Base-by-base conservation (phyloP, 2,329 filamentous ascomycete species). In the Colletotrichum sp. region DNA sequence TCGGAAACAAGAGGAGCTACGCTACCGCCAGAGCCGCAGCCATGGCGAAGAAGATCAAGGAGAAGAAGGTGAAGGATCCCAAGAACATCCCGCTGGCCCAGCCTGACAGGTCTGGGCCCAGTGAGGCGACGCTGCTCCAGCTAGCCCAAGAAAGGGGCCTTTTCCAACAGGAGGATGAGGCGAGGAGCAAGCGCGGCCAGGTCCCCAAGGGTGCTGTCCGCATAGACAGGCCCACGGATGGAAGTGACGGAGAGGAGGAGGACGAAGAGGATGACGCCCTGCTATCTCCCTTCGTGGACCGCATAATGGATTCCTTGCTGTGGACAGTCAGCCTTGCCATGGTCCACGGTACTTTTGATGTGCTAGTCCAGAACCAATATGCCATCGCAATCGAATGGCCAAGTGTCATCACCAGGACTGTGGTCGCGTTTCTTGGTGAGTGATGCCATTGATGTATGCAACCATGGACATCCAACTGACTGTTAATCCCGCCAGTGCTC, bases 301-400 rank as follows among this genome's bases (percentile, higher is more conserved):
- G 89, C 34, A 79, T 91, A 64, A 83, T 92, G 76, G 91, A 93
- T 48, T 85, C 90, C 0, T 38, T 90, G 5, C 84, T 93, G 28
- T 93, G 90, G 89, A 88, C 87, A 8, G 84, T 91, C 13, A 92
- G 91, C 77, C 84, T 97, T 79, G 88, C 91, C 15, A 94, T 93
- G 87, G 84, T 96, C 66, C 94, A 96, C 82, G 93, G 76, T 79
- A 95, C 93, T 1, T 89, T 97, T 68, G 94, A 96, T 81, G 92
- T 96, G 48, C 87, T 97, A 13, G 94, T 96, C 26, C 94, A 95
- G 82, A 90, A 93, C 79, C 95, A 97, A 83, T 97, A 95, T 80
- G 91, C 92, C n/a, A 88, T 92, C 77, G 88, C 91, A 3, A 88
- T 96, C 4, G 82, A 89, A 5, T 95, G 93, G 92, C 72, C 80